phyloP scores from a whole-genome alignment of 495 filamentous ascomycete genomes.

The Penicillium dipodomyicola region DNA sequence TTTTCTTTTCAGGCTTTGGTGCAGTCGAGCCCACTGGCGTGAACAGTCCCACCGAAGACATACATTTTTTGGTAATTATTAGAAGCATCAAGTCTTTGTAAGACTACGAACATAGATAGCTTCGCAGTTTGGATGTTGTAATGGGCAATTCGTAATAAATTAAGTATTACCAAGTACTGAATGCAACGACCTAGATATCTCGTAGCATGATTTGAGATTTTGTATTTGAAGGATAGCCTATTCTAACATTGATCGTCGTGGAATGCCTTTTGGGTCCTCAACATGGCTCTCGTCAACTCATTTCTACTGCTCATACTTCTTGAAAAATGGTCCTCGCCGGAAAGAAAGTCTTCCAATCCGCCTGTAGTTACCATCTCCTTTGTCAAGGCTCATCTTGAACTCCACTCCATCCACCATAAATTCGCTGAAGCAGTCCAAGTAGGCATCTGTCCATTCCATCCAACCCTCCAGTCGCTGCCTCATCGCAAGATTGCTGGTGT shows the following conservation, averaged over 20 bases:
- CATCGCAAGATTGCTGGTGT: not conserved
- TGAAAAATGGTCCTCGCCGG: not conserved
- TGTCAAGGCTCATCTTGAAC: not conserved
- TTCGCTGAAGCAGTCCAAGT: not conserved
- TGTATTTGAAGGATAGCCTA: not conserved
- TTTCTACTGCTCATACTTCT: not conserved
- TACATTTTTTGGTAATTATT: not conserved
- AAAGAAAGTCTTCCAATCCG: not conserved
- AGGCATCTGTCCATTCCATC: not conserved
- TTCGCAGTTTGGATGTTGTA: not conserved
- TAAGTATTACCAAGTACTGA: not conserved
- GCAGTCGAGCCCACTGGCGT: not conserved
- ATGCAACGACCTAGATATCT: not conserved
- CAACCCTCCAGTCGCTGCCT: not conserved
- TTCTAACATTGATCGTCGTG: not conserved
- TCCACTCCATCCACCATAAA: not conserved
- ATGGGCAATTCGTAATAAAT: too few species aligned
- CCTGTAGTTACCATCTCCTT: not conserved
- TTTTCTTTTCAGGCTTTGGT: not conserved
- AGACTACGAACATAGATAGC: not conserved
- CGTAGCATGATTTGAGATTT: not conserved
- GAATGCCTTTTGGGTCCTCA: not conserved
- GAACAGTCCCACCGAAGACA: not conserved
- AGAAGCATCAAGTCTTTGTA: not conserved
- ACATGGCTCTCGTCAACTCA: not conserved